A percentile compares a stretch with the other conserved stretches of the same genome.
Conservation (phyloP, 805 yeast species). For the Wickerhamomyces bovis region DNA sequence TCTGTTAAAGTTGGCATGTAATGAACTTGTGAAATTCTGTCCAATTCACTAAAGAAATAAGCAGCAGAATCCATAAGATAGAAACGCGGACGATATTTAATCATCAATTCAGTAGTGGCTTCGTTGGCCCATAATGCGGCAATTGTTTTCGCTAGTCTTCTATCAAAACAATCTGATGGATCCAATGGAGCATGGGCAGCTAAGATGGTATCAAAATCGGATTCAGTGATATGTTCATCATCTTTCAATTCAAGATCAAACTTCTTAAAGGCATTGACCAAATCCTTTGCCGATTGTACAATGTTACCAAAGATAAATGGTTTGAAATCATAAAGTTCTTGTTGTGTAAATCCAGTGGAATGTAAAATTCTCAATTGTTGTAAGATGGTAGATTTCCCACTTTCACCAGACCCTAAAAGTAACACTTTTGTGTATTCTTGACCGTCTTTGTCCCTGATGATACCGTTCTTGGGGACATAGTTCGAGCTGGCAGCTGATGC, state of each 20-base stretch:
- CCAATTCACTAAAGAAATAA: slow-evolving; percentile 65
- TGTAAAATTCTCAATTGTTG: slow-evolving; percentile 38
- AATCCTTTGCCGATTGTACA: slow-evolving; percentile 66
- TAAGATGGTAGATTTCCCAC: slow-evolving; percentile 41
- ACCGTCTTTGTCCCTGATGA: slow-evolving; percentile 16
- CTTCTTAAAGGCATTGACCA: slow-evolving; percentile 60
- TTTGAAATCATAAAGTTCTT: slow-evolving; percentile 67
- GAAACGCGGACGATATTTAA: slow-evolving; percentile 59
- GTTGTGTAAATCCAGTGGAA: slow-evolving; percentile 35
- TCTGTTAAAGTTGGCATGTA: slow-evolving; percentile 75
- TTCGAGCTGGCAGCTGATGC: slow-evolving; percentile 7
- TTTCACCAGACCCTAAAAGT: slow-evolving; percentile 75
- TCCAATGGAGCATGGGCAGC: slow-evolving; percentile 37
- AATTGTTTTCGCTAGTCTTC: slow-evolving; percentile 42
- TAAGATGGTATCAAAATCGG: slow-evolving; percentile 21
- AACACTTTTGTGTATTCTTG: slow-evolving; percentile 62
- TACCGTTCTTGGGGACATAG: background rate
- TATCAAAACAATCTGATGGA: slow-evolving; percentile 47
- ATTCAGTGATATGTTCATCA: slow-evolving; percentile 27
- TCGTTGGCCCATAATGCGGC: slow-evolving; percentile 49
- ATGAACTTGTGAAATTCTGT: slow-evolving; percentile 49
- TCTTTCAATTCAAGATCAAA: slow-evolving; percentile 30
- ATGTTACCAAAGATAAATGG: slow-evolving; percentile 77
- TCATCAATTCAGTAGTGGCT: slow-evolving; percentile 50
- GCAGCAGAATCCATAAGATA: slow-evolving; percentile 82